phyloP scores from a whole-genome alignment of 148 eudicot genomes.

The Persicaria maculosa region DNA sequence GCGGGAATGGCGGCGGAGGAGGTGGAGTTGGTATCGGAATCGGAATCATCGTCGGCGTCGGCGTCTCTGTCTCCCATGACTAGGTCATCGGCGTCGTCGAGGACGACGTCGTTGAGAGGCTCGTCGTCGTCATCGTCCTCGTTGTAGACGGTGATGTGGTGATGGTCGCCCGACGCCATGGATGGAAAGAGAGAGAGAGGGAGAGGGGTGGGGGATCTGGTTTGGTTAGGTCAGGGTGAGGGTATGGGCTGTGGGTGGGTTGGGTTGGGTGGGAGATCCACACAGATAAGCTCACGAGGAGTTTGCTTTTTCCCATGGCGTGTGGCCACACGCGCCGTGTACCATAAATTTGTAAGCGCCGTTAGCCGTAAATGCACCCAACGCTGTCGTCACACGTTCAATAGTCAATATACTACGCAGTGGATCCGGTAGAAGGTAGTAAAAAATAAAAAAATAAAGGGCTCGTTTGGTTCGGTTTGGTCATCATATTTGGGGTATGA shows the following conservation, averaged over 20 bases:
- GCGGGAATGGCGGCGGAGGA: constrained; percentile 16
- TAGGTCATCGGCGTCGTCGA: constrained; percentile 24
- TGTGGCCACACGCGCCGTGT: constrained; percentile 10
- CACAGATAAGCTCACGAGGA: constrained; percentile 25
- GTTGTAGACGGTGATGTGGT: constrained; percentile 23
- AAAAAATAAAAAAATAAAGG: no score
- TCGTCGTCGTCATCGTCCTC: constrained; percentile 47
- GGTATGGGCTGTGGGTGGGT: background rate
- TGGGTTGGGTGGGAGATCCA: constrained; percentile 9
- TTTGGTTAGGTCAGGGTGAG: background rate
- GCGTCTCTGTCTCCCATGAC: constrained; percentile 23
- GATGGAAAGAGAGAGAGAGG: background rate
- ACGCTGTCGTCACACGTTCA: no score
- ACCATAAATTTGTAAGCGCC: no score
- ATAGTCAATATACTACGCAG: no score
- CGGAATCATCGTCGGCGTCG: constrained; percentile 24
- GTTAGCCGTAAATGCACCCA: no score
- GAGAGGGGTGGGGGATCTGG: constrained; percentile 3
- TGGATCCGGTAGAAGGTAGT: no score
- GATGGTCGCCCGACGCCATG: constrained; percentile 30
- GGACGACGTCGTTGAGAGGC: constrained; percentile 30
- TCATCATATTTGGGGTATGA: no score
- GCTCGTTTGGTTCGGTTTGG: no score
- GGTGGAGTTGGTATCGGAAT: constrained; percentile 13
- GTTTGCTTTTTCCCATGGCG: constrained; percentile 21